Base-by-base conservation (phyloP, 805 yeast species). In the Yamadazyma paraphyllophila region DNA sequence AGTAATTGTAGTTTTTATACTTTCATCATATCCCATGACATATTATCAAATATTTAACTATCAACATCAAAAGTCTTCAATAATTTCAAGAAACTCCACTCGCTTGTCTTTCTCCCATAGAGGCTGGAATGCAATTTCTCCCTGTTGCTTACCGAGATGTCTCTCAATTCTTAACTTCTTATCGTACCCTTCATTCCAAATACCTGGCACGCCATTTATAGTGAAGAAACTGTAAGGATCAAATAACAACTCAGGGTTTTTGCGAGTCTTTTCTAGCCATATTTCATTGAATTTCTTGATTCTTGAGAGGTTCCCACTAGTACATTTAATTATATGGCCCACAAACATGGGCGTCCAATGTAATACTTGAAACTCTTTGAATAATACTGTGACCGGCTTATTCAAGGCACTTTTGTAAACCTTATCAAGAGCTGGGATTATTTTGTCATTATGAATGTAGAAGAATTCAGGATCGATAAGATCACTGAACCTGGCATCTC, bases 311-410 rank as follows among this genome's bases (percentile, higher is more conserved):
- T 52, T 49, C 12, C 55, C 57, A 39, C 48, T 44, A 1, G 59
- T 49, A 13, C 53, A 35, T 48, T 41, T 54, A 11, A 59, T 38
- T 12, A 57, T 49, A 42, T 56, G 59, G 13, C 53, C 46, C 15
- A 55, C 49, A 14, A 58, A 50, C 15, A 15, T 20, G 2, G 51
- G 45, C 15, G 46, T 50, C 26, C 55, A 47, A 12, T 61, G 59
- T n/a, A 55, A n/a, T 16, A 43, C 32, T 10, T 30, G 37, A 36
- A 56, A 50, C 27, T 33, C 40, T 15, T 39, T 6, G 15, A 20
- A 29, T 13, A 39, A 11, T 7, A 13, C 36, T 3, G 6, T 12
- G 6, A 44, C 7, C 2, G 43, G 29, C 17, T 33, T 11, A 5
- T 17, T 29, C 12, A 29, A 4, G n/a, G 26, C 12, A 4, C 25